These are phyloP conservation scores for Saturnispora silvae DNA, from an alignment of 805 yeast genomes.

Conservation along the genomic window DNA sequence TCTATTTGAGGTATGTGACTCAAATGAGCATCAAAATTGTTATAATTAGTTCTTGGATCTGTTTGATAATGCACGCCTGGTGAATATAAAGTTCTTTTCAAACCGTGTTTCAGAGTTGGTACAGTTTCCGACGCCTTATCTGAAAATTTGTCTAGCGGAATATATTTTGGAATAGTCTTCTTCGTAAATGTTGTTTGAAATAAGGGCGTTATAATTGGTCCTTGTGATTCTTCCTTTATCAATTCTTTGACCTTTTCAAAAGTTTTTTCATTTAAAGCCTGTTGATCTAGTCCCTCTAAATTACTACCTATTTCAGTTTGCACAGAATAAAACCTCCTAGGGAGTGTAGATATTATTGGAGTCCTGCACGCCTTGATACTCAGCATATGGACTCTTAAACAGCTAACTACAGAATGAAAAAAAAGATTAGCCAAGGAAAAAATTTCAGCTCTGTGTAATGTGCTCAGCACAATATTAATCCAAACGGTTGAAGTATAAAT, in stretches of 20 bases:
- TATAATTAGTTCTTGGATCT: constrained; percentile 68
- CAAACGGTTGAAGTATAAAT: too few relatives aligned
- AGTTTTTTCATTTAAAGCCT: constrained; percentile 2
- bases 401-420: too few relatives aligned
- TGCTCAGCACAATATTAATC: too few relatives aligned
- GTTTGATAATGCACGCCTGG: constrained; percentile 73
- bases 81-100: constrained; percentile 64
- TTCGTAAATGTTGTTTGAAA: neutral
- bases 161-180: constrained; percentile 10
- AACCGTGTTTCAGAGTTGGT: constrained; percentile 53
- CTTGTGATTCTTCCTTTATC: neutral
- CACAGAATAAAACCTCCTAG: too few relatives aligned
- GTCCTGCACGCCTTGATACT: too few relatives aligned
- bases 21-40: constrained; percentile 55
- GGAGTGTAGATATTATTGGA: too few relatives aligned
- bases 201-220: constrained; percentile 1
- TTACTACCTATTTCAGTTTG: too few relatives aligned
- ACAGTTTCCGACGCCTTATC: constrained; percentile 18
- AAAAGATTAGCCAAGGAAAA: too few relatives aligned
- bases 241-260: constrained; percentile 1
- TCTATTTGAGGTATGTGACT: constrained; percentile 49
- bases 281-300: neutral
- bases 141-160: constrained; percentile 13
- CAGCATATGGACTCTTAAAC: too few relatives aligned
- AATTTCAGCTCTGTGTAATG: too few relatives aligned